Evolutionary conservation across 768 basidiomycete species (phyloP).

Genomic region (Trametes villosa): DNA sequence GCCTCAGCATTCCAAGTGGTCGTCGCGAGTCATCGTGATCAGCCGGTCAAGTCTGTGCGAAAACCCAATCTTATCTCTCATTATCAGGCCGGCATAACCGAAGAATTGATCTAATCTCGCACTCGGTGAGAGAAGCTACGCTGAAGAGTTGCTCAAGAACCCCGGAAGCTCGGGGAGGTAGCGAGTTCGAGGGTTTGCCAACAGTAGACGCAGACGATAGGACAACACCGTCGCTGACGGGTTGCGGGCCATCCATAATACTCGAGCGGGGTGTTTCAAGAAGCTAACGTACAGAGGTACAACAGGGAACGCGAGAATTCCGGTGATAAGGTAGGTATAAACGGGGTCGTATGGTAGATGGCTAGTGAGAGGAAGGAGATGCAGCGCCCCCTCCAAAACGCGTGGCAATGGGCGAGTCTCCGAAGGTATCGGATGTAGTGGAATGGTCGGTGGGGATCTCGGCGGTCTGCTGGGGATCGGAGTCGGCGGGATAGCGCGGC

Average conservation of each 20-base stretch:
- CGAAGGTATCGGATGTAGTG: not conserved
- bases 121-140: too few relatives aligned
- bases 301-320: not conserved
- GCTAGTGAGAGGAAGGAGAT: not conserved
- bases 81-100: too few relatives aligned
- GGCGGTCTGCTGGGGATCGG: not conserved
- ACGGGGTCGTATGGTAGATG: not conserved
- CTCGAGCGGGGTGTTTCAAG: not conserved
- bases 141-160: too few relatives aligned
- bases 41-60: not conserved
- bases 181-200: too few relatives aligned
- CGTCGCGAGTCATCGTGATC: constrained; percentile 25
- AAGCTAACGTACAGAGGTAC: not conserved
- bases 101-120: too few relatives aligned
- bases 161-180: too few relatives aligned
- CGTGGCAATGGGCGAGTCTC: not conserved
- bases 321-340: not conserved
- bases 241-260: not conserved
- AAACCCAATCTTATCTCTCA: constrained; percentile 6
- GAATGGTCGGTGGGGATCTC: too few relatives aligned
- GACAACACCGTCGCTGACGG: too few relatives aligned
- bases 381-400: not conserved
- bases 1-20: constrained; percentile 39
- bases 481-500: constrained; percentile 33
- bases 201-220: too few relatives aligned